Percentiles rank a stretch among this genome's conserved stretches.
These are phyloP conservation scores for Spencermartinsiella europaea DNA, from an alignment of 805 yeast species.

Conservation along the genomic window DNA sequence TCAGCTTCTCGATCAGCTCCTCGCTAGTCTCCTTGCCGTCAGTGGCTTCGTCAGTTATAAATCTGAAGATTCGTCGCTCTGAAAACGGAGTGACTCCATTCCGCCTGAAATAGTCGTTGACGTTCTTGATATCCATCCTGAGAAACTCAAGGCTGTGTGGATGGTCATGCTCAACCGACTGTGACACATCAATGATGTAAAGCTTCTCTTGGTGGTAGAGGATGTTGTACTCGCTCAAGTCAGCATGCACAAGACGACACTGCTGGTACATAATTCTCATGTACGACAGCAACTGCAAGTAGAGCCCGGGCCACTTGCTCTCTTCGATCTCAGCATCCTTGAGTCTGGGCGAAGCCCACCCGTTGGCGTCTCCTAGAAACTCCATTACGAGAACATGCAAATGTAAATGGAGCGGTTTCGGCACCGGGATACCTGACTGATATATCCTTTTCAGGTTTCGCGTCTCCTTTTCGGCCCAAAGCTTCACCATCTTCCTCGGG, in stretches of 20 bases:
- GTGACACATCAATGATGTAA: conserved; percentile 93
- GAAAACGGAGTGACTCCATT: conserved; percentile 73
- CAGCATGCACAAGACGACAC: conserved; percentile 93
- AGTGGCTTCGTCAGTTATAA: conserved; percentile 42
- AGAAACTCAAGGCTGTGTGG: conserved; percentile 93
- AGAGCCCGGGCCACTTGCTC: conserved; percentile 61
- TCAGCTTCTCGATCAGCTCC: conserved; percentile 22
- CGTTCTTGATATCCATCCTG: conserved; percentile 96
- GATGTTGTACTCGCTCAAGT: conserved; percentile 90
- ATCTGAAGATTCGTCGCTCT: conserved; percentile 76
- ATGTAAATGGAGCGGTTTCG: conserved; percentile 83
- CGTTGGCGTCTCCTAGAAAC: conserved; percentile 66
- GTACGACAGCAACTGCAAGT: conserved; percentile 72
- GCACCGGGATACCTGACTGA: conserved; percentile 80
- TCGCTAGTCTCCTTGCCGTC: conserved; percentile 30
- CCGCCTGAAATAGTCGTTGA: conserved; percentile 78
- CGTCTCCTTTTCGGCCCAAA: conserved; percentile 98
- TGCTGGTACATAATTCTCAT: conserved; percentile 84
- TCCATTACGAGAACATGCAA: conserved; percentile 95
- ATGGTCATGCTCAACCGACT: conserved; percentile 95
- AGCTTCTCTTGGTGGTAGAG: conserved; percentile 68
- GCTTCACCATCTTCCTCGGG: conserved; percentile 94
- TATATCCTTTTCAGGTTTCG: conserved; percentile 82
- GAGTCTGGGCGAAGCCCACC: conserved; percentile 86
- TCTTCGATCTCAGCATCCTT: conserved; percentile 73